Conservation (phyloP, 352 stramenopile genomes). For the Blastocystis sp. region DNA sequence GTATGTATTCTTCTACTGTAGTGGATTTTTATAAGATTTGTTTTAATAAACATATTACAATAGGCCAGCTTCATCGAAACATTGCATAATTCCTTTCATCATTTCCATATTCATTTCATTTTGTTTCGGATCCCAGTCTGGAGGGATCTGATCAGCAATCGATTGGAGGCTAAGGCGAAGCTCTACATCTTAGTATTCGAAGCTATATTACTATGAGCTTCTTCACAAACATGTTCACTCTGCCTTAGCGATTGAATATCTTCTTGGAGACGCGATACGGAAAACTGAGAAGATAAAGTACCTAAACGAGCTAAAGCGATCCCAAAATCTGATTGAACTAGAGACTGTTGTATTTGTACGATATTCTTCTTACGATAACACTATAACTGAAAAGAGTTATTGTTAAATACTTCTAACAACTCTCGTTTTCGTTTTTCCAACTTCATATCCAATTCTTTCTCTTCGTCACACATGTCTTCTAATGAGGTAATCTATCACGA, state of each 20-base stretch:
- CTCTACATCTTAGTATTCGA: neutral
- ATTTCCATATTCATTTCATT: constrained; percentile 3
- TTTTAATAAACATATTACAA: neutral
- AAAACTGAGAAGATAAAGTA: neutral
- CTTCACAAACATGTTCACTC: neutral
- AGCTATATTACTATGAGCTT: neutral
- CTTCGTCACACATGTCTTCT: neutral
- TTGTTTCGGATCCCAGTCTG: neutral
- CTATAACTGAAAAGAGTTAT: neutral
- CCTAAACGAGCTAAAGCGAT: neutral
- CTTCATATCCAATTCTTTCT: constrained; percentile 18
- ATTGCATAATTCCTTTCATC: constrained; percentile 35
- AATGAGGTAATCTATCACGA: neutral
- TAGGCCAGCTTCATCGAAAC: constrained; percentile 51
- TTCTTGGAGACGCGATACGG: neutral
- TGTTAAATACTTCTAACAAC: neutral
- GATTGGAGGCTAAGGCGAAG: neutral
- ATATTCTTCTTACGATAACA: constrained; percentile 56
- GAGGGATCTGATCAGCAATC: neutral
- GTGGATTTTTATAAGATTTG: neutral
- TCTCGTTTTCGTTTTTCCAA: constrained; percentile 29
- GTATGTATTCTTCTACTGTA: too few relatives aligned
- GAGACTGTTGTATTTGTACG: constrained; percentile 2
- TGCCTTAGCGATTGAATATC: neutral
- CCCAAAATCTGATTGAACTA: constrained; percentile 39